Conservation (phyloP, 75 land plant genomes). For the Pinus tabuliformis region DNA sequence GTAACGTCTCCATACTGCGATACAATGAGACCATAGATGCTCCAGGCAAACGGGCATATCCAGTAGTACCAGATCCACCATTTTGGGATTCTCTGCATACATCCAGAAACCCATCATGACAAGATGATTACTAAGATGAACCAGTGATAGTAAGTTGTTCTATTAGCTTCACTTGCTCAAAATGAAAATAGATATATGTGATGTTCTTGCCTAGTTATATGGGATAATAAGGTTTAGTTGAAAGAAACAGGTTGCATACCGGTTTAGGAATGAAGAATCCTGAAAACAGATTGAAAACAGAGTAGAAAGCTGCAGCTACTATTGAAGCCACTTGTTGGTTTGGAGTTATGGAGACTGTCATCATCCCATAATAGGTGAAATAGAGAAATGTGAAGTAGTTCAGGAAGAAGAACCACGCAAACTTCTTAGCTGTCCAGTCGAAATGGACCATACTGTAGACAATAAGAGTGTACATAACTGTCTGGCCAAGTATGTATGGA, state of each 20-base stretch:
- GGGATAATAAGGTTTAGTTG: too few relatives aligned
- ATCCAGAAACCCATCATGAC: too few relatives aligned
- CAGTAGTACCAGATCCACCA: slow-evolving; percentile 51
- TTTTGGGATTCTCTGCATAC: slow-evolving; percentile 30
- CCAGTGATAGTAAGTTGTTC: too few relatives aligned
- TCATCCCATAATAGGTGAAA: slow-evolving; percentile 62
- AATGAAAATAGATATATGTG: too few relatives aligned
- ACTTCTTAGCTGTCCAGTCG: slow-evolving; percentile 34
- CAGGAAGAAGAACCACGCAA: slow-evolving; percentile 37
- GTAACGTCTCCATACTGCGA: slow-evolving; percentile 35
- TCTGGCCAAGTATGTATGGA: slow-evolving; percentile 36
- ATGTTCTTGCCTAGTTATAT: too few relatives aligned
- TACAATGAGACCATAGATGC: slow-evolving; percentile 29
- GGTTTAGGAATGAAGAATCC: slow-evolving; percentile 52
- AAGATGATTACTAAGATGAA: too few relatives aligned
- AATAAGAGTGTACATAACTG: slow-evolving; percentile 21
- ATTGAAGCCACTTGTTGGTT: slow-evolving; percentile 47
- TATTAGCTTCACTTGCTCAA: too few relatives aligned
- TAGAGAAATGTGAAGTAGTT: slow-evolving; percentile 42
- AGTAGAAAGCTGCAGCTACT: slow-evolving; percentile 30
- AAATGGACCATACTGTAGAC: slow-evolving; percentile 38
- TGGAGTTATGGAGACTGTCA: slow-evolving; percentile 60
- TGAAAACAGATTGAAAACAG: slow-evolving; percentile 48
- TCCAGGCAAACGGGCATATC: slow-evolving; percentile 35
- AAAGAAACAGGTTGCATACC: slow-evolving; percentile 17